phyloP scores from a whole-genome alignment of 768 basidiomycete species.

The Termitomyces sp. region DNA sequence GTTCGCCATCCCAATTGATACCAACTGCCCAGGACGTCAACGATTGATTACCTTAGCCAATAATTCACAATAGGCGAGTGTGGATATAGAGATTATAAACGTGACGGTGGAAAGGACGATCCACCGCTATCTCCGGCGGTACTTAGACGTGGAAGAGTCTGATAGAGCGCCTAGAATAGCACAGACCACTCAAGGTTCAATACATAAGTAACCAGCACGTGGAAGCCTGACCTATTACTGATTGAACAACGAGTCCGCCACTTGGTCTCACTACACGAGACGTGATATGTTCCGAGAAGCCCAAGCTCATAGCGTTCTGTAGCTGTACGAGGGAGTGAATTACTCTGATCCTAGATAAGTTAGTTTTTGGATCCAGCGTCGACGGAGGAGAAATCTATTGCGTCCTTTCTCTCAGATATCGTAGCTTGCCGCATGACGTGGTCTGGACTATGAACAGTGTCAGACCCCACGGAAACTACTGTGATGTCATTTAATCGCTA shows the following conservation, averaged over 20 bases:
- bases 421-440: no score
- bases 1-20: slow-evolving; percentile 85
- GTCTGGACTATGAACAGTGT: no score
- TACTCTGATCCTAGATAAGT: no score
- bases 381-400: no score
- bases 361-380: no score
- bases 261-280: slow-evolving; percentile 94
- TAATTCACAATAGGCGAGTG: slow-evolving; percentile 78
- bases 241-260: slow-evolving; percentile 92
- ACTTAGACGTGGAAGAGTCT: slow-evolving; percentile 88
- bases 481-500: no score
- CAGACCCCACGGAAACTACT: no score
- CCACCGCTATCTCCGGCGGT: slow-evolving; percentile 91
- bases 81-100: slow-evolving; percentile 72
- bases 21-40: slow-evolving; percentile 74
- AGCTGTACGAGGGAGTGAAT: slow-evolving; percentile 44
- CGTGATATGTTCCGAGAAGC: slow-evolving; percentile 83
- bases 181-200: slow-evolving; percentile 24
- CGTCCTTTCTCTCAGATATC: no score
- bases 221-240: slow-evolving; percentile 74
- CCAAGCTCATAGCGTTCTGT: slow-evolving; percentile 80
- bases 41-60: slow-evolving; percentile 69
- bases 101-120: slow-evolving; percentile 83
- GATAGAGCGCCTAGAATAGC: slow-evolving; percentile 81
- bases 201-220: slow-evolving; percentile 13